These are phyloP conservation scores for Diaporthe ilicicola DNA, from an alignment of 2,329 filamentous ascomycete species.

Conservation along the genomic window DNA sequence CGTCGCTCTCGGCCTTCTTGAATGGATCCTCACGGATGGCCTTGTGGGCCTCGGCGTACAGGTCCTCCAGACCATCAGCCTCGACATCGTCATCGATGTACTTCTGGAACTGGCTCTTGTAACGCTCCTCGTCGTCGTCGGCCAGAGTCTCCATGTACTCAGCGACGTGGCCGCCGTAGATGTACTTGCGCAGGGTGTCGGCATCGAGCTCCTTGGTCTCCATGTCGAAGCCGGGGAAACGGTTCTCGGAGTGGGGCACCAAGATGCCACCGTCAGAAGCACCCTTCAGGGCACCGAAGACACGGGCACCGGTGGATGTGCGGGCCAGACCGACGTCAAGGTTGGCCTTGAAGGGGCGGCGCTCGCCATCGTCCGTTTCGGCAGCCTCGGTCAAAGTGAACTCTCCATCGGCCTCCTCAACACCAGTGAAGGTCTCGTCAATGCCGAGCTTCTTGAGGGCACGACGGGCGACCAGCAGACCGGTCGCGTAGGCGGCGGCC, in stretches of 20 bases:
- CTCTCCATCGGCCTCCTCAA: constrained; percentile 97
- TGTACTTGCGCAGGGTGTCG: constrained; percentile 98
- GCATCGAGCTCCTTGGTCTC: constrained; percentile 98
- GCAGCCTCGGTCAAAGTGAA: constrained; percentile 94
- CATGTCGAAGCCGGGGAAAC: constrained; percentile 98
- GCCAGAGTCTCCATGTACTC: constrained; percentile 99
- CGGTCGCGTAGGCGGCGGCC: constrained; percentile 95
- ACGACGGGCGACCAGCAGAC: constrained; percentile 96
- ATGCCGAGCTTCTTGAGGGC: constrained; percentile 96
- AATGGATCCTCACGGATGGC: constrained; percentile 97
- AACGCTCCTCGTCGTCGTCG: constrained; percentile 99
- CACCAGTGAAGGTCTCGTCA: constrained; percentile 91
- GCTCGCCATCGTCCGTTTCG: constrained; percentile 89
- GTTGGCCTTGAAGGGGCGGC: constrained; percentile 99
- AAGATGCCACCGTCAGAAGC: constrained; percentile 97
- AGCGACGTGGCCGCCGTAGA: constrained; percentile 96
- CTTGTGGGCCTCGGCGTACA: constrained; percentile 94
- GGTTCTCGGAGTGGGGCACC: constrained; percentile 98
- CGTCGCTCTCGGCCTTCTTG: constrained; percentile 84
- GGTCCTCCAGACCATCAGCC: constrained; percentile 95
- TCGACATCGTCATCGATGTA: constrained; percentile 98
- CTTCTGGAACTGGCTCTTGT: constrained; percentile 96
- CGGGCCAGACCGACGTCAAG: constrained; percentile 97
- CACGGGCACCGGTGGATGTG: constrained; percentile 97
- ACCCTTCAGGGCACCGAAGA: constrained; percentile 99